Conservation (phyloP, 176 grass and related monocot genomes). For the Raddia guianensis region DNA sequence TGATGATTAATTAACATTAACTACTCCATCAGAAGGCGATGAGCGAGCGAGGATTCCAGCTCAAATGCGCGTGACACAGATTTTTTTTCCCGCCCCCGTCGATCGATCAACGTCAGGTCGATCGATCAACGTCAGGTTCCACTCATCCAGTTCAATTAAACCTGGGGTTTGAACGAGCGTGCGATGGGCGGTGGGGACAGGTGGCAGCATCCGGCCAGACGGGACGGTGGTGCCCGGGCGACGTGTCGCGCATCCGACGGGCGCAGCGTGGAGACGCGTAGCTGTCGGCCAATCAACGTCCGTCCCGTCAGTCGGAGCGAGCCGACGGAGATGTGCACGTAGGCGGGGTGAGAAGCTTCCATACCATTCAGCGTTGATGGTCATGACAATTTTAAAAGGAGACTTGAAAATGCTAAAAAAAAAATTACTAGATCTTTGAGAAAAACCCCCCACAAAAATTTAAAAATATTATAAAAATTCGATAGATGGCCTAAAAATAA, state of each 20-base stretch:
- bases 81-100: background rate
- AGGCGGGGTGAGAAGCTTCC: slow-evolving; percentile 40
- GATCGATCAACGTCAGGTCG: too few species aligned
- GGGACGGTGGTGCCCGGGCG: background rate
- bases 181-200: background rate
- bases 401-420: too few species aligned
- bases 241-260: slow-evolving; percentile 46
- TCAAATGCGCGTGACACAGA: slow-evolving; percentile 3
- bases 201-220: slow-evolving; percentile 14
- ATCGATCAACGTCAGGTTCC: background rate
- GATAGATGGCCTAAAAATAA: too few species aligned
- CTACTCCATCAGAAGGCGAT: background rate
- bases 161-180: background rate
- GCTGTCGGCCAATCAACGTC: background rate
- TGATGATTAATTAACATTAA: background rate
- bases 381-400: background rate
- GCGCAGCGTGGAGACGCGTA: background rate
- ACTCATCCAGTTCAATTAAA: background rate
- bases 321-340: background rate
- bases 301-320: background rate
- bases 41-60: background rate
- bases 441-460: too few species aligned
- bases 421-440: too few species aligned
- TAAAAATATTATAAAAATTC: too few species aligned
- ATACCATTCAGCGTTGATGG: slow-evolving; percentile 10